Conservation (phyloP, 1,139 yeast genomes). For the Geotrichum cucujoidarum region DNA sequence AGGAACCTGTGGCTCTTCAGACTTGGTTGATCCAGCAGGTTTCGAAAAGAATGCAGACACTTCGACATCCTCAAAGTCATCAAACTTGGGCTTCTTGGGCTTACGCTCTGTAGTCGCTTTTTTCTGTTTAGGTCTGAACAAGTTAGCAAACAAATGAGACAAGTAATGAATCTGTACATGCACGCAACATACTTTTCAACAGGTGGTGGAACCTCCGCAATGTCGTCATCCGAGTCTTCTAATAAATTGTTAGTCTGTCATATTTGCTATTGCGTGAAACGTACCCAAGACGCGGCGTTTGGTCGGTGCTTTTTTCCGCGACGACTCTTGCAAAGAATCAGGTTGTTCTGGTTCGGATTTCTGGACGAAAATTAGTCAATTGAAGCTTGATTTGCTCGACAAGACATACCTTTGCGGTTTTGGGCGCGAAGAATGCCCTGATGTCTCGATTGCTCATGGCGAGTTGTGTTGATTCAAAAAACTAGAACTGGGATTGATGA, state of each 20-base stretch:
- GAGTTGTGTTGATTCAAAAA: neutral
- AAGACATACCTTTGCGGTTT: slow-evolving; percentile 10
- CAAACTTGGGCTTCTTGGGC: slow-evolving; percentile 14
- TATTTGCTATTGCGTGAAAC: no score
- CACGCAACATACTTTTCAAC: neutral
- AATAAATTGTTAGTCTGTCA: neutral
- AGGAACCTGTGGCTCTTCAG: neutral
- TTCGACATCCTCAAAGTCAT: slow-evolving; percentile 22
- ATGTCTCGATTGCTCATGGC: slow-evolving; percentile 13
- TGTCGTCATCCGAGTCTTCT: slow-evolving; percentile 18
- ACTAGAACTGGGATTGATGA: neutral
- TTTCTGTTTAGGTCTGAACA: no score
- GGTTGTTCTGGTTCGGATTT: no score
- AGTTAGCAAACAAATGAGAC: neutral
- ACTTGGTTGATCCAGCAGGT: slow-evolving; percentile 14
- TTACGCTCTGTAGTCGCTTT: slow-evolving; percentile 1
- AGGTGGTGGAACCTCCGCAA: slow-evolving; percentile 4
- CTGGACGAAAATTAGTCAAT: neutral
- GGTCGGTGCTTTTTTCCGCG: neutral
- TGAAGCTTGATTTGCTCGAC: neutral
- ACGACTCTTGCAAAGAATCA: no score
- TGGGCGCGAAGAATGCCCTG: slow-evolving; percentile 15
- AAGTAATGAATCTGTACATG: neutral
- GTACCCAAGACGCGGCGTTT: slow-evolving; percentile 10
- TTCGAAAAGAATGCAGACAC: slow-evolving; percentile 23